Percentiles rank a stretch among this genome's conserved stretches.
Evolutionary conservation across 176 grass and related monocot genomes (phyloP).

Genomic region (Pontederia crassipes): DNA sequence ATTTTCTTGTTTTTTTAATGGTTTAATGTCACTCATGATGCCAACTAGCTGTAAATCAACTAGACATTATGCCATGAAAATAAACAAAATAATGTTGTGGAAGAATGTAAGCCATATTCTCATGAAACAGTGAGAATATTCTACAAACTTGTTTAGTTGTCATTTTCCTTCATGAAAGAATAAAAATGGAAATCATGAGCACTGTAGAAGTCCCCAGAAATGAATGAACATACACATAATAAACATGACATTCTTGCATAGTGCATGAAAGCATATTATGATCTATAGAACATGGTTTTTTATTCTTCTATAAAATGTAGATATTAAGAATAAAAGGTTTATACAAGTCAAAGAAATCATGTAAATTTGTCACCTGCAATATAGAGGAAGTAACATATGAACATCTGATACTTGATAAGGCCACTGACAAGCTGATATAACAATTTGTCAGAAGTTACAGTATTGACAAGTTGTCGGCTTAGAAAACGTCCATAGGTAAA

Average conservation of each 20-base stretch:
- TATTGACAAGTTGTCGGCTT: slow-evolving; percentile 62
- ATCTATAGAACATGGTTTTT: not conserved
- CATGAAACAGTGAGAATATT: too few relatives aligned
- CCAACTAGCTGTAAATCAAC: too few relatives aligned
- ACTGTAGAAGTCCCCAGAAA: not conserved
- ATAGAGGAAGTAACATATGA: slow-evolving; percentile 5
- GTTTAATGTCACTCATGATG: too few relatives aligned
- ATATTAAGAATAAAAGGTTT: not conserved
- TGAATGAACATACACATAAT: not conserved
- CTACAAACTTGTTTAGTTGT: not conserved
- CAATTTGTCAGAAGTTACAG: not conserved
- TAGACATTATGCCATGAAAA: too few relatives aligned
- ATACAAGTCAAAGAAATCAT: slow-evolving; percentile 1
- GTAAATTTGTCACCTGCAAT: not conserved
- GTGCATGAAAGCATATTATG: slow-evolving; percentile 1
- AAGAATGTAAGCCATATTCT: too few relatives aligned
- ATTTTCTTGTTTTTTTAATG: too few relatives aligned
- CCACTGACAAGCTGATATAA: not conserved
- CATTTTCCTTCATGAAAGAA: not conserved
- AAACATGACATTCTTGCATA: not conserved
- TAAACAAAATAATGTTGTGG: too few relatives aligned
- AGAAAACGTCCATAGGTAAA: slow-evolving; percentile 98
- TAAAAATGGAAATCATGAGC: too few relatives aligned
- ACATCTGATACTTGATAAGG: slow-evolving; percentile 6
- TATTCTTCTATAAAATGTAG: not conserved